A percentile compares a stretch with the other conserved stretches of the same genome.
Evolutionary conservation across 1,284 basidiomycete genomes (phyloP).

Genomic region (Ceratobasidium sp.): DNA sequence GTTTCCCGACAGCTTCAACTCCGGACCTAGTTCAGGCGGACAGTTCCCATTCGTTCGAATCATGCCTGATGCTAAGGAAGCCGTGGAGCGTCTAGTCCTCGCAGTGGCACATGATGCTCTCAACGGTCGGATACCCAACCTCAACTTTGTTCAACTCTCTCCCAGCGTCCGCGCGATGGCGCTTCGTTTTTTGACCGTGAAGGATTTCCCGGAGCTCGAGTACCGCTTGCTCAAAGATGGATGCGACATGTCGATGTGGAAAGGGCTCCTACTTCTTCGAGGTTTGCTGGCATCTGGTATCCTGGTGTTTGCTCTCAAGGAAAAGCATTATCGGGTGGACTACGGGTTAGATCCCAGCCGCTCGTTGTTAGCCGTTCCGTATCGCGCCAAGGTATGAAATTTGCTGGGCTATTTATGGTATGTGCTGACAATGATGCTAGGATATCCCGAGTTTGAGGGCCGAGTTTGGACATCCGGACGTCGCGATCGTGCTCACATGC

Average conservation of each 20-base stretch:
- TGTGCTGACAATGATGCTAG: background rate
- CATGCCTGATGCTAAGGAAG: conserved; percentile 49
- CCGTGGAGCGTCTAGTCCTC: conserved; percentile 48
- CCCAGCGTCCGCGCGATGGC: background rate
- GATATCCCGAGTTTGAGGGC: conserved; percentile 62
- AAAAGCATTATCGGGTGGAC: conserved; percentile 64
- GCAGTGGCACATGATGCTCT: conserved; percentile 51
- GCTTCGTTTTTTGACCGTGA: conserved; percentile 6
- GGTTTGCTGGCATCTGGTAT: conserved; percentile 60
- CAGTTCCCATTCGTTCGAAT: conserved; percentile 54
- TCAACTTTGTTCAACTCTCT: conserved; percentile 13
- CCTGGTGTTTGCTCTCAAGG: conserved; percentile 56
- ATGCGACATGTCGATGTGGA: conserved; percentile 49
- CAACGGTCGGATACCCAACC: conserved; percentile 47
- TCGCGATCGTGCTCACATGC: conserved; percentile 61
- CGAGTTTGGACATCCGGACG: conserved; percentile 67
- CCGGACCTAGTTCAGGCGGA: conserved; percentile 18
- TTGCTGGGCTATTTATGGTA: background rate
- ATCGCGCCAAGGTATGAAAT: conserved; percentile 58
- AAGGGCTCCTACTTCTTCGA: conserved; percentile 57
- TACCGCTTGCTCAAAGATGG: background rate
- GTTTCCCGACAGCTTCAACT: background rate
- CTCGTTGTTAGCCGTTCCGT: conserved; percentile 64
- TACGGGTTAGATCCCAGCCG: conserved; percentile 61
- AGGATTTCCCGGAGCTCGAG: background rate